A percentile compares a stretch with the other conserved stretches of the same genome.
Evolutionary conservation across 78 protist genomes (phyloP).

Genomic region (Tieghemostelium lacteum): DNA sequence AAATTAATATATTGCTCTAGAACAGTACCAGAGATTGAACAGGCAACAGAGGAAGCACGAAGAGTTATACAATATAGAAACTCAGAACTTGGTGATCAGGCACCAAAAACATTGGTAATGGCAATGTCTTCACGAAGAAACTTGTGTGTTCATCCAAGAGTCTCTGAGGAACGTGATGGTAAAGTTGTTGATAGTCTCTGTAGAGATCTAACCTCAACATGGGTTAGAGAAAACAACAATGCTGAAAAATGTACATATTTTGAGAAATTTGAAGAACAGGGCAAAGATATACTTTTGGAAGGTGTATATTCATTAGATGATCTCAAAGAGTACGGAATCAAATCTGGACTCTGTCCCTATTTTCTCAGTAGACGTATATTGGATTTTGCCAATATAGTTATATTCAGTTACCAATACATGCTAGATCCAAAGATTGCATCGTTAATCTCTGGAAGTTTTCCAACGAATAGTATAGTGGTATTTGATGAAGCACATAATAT

Average conservation of each 20-base stretch:
- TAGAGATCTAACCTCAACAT: conserved; percentile 83
- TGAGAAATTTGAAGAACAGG: conserved; percentile 62
- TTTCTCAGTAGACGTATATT: conserved; percentile 86
- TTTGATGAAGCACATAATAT: conserved; percentile 99
- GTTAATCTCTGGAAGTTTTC: conserved; percentile 75
- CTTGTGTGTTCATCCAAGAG: conserved; percentile 90
- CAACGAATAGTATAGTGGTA: conserved; percentile 89
- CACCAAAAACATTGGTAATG: conserved; percentile 80
- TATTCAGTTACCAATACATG: conserved; percentile 94
- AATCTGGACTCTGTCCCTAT: conserved; percentile 94
- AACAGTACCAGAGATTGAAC: conserved; percentile 97
- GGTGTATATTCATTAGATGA: conserved; percentile 95
- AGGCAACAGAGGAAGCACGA: conserved; percentile 90
- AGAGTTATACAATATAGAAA: conserved; percentile 68
- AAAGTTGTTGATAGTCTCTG: conserved; percentile 86
- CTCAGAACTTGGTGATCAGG: conserved; percentile 47
- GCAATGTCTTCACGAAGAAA: conserved; percentile 93
- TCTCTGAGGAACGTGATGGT: conserved; percentile 62
- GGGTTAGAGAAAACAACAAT: conserved; percentile 76
- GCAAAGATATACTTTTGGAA: conserved; percentile 36
- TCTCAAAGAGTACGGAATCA: conserved; percentile 84
- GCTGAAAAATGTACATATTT: conserved; percentile 74
- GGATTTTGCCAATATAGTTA: conserved; percentile 93
- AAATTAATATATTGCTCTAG: conserved; percentile 96
- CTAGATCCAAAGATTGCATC: conserved; percentile 97